A percentile compares a stretch with the other conserved stretches of the same genome.
Conservation (phyloP, 2,329 filamentous ascomycete species). For the Phoma herbarum region DNA sequence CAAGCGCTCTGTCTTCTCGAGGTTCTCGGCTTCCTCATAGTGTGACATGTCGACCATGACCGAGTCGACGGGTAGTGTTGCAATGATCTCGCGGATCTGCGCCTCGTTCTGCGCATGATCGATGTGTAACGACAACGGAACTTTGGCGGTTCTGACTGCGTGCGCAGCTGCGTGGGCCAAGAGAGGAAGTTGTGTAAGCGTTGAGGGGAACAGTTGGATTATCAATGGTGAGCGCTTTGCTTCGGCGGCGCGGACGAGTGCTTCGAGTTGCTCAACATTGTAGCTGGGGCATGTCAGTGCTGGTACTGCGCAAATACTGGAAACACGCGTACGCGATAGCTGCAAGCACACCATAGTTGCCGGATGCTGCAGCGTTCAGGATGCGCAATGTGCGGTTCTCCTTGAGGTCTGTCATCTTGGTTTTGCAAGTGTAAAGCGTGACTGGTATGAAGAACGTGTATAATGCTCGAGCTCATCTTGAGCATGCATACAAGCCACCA, state of each 20-base stretch:
- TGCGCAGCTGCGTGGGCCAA: conserved; percentile 56
- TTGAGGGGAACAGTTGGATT: conserved; percentile 64
- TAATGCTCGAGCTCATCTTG: background rate
- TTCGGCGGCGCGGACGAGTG: conserved; percentile 47
- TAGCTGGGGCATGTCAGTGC: conserved; percentile 32
- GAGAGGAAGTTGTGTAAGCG: conserved; percentile 68
- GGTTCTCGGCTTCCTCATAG: conserved; percentile 75
- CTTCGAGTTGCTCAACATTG: conserved; percentile 49
- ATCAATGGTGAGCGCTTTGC: conserved; percentile 46
- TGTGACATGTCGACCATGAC: conserved; percentile 83
- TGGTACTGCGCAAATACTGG: background rate
- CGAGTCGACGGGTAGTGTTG: conserved; percentile 69
- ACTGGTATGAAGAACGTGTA: background rate
- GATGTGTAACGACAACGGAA: conserved; percentile 58
- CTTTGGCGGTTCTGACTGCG: conserved; percentile 52
- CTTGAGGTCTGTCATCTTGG: conserved; percentile 26
- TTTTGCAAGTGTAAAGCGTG: background rate
- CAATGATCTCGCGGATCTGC: conserved; percentile 53
- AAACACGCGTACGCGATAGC: conserved; percentile 43
- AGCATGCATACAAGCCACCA: background rate
- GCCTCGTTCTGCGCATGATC: conserved; percentile 58
- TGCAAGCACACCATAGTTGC: conserved; percentile 67
- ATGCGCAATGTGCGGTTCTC: conserved; percentile 54
- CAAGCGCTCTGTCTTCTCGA: conserved; percentile 68
- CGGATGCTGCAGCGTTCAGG: conserved; percentile 63